phyloP scores from a whole-genome alignment of 2,329 filamentous ascomycete species.

The Pseudogymnoascus sp. region DNA sequence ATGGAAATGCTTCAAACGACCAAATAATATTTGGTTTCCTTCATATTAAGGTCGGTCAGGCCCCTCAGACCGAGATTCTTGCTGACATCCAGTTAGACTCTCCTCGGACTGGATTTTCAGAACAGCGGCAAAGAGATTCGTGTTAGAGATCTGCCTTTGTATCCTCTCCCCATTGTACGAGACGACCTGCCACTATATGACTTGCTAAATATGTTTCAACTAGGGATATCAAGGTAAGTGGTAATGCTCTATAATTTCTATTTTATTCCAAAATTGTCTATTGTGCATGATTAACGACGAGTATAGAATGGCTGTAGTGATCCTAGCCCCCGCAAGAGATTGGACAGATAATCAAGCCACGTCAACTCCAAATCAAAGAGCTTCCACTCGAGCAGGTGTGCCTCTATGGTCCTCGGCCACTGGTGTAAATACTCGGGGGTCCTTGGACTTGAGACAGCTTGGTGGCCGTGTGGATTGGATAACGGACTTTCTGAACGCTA shows the following conservation, averaged over 20 bases:
- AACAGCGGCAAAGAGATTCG: slow-evolving; percentile 9
- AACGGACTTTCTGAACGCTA: slow-evolving; percentile 17
- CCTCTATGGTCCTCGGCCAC: not conserved
- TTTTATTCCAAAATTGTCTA: not conserved
- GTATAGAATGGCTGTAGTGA: slow-evolving; percentile 23
- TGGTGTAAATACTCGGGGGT: not conserved
- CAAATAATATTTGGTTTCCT: slow-evolving; percentile 23
- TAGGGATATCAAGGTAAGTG: slow-evolving; percentile 23
- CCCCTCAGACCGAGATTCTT: not conserved
- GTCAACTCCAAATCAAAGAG: slow-evolving; percentile 1
- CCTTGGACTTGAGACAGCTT: not conserved
- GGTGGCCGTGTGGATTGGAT: slow-evolving; percentile 13
- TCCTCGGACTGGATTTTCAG: slow-evolving; percentile 20
- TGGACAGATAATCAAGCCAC: slow-evolving; percentile 11
- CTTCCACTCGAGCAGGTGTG: not conserved
- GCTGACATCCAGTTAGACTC: slow-evolving; percentile 15
- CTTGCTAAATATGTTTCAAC: slow-evolving; percentile 24
- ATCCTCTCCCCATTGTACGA: slow-evolving; percentile 24
- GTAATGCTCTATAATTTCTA: not conserved
- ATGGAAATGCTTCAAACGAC: slow-evolving; percentile 11
- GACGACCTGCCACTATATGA: slow-evolving; percentile 23
- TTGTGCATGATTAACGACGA: not conserved
- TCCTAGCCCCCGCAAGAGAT: slow-evolving; percentile 14
- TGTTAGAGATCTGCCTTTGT: slow-evolving; percentile 24
- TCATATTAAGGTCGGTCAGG: slow-evolving; percentile 21